Conservation (phyloP, 1,139 yeast genomes). For the Yamadazyma blattariae region DNA sequence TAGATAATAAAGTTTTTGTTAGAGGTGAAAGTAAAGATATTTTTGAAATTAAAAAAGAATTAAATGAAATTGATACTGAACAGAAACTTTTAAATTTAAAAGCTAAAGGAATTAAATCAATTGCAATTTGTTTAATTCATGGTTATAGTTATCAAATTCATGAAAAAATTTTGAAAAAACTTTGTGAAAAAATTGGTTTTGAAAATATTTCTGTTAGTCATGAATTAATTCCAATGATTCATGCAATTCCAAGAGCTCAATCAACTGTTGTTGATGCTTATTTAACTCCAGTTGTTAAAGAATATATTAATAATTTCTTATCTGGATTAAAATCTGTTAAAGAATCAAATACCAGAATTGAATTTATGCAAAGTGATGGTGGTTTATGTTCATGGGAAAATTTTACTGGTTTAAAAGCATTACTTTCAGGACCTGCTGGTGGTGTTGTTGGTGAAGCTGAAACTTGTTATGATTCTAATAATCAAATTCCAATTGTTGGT, state of each 20-base stretch:
- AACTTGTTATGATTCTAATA: conserved; percentile 41
- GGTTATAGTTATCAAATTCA: conserved; percentile 71
- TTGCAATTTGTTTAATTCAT: conserved; percentile 68
- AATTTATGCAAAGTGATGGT: conserved; percentile 58
- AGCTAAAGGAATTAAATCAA: conserved; percentile 55
- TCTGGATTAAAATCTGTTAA: conserved; percentile 17
- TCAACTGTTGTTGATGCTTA: conserved; percentile 78
- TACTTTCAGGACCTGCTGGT: conserved; percentile 58
- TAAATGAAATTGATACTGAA: conserved; percentile 40
- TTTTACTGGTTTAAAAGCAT: conserved; percentile 50
- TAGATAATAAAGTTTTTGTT: conserved; percentile 7
- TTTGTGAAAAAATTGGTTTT: conserved; percentile 61
- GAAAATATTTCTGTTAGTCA: conserved; percentile 55
- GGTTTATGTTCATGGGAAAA: conserved; percentile 48
- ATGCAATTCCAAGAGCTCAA: conserved; percentile 65
- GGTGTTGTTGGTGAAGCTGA: conserved; percentile 57
- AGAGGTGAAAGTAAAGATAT: conserved; percentile 63
- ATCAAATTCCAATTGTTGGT: conserved; percentile 40
- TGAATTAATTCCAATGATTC: conserved; percentile 70
- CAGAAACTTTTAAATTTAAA: conserved; percentile 38
- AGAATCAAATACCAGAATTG: conserved; percentile 20
- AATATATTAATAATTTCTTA: conserved; percentile 59
- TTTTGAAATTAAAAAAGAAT: conserved; percentile 48
- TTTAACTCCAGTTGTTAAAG: conserved; percentile 66
- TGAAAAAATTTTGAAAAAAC: conserved; percentile 53